phyloP scores from a whole-genome alignment of 345 rosid genomes.

The Camelina neglecta region DNA sequence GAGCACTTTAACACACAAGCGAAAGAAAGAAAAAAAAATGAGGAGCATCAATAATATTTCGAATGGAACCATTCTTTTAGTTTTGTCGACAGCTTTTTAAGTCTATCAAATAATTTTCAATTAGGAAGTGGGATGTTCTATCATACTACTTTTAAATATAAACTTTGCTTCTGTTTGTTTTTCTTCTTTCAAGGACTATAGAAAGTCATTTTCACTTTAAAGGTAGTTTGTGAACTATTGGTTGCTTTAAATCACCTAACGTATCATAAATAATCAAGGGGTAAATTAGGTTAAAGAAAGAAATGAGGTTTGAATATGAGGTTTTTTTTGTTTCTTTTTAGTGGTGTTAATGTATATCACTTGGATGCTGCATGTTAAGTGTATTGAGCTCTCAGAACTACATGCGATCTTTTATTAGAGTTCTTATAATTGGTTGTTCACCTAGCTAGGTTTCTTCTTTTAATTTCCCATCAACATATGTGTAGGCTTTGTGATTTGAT shows the following conservation, averaged over 20 bases:
- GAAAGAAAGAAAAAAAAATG: constrained; percentile 3
- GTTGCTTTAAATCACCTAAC: constrained; percentile 10
- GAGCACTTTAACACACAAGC: constrained; percentile 12
- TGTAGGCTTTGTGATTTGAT: constrained; percentile 37
- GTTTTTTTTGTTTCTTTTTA: no score
- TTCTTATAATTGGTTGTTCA: constrained; percentile 21
- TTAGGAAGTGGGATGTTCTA: constrained; percentile 21
- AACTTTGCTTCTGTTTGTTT: constrained; percentile 3
- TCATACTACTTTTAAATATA: constrained; percentile 26
- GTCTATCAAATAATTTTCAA: constrained; percentile 20
- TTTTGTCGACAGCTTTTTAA: constrained; percentile 37
- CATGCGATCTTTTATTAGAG: constrained; percentile 15
- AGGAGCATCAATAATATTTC: constrained; percentile 29
- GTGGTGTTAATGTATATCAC: neutral
- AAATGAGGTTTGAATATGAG: neutral
- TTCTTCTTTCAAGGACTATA: constrained; percentile 15
- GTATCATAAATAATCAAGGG: neutral
- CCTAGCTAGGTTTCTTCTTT: constrained; percentile 18
- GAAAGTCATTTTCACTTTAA: constrained; percentile 33
- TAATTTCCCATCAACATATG: constrained; percentile 1
- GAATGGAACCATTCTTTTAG: constrained; percentile 35
- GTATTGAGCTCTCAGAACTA: neutral
- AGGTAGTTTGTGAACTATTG: constrained; percentile 9
- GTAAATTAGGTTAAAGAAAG: neutral
- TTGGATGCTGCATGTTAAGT: constrained; percentile 31